These are phyloP conservation scores for Coleophoma crateriformis DNA, from an alignment of 2,329 filamentous ascomycete species.

Conservation along the genomic window DNA sequence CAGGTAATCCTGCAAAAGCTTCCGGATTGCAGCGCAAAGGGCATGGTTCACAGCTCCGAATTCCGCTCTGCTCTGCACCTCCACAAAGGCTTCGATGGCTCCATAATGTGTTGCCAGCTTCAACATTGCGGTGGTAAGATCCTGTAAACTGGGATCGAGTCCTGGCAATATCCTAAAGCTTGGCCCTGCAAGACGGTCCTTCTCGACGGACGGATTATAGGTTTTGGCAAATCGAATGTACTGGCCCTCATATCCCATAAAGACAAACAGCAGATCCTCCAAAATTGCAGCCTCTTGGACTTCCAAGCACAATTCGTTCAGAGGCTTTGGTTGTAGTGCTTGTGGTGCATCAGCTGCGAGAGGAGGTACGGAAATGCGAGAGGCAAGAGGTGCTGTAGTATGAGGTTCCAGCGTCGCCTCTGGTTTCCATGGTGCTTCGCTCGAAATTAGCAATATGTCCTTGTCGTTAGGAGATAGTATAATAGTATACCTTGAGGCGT, in stretches of 20 bases:
- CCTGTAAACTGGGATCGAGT: conserved; percentile 84
- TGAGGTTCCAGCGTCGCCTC: conserved; percentile 67
- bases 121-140: conserved; percentile 82
- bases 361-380: conserved; percentile 57
- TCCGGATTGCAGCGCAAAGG: conserved; percentile 89
- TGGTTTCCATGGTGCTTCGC: conserved; percentile 64
- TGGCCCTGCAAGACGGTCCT: conserved; percentile 80
- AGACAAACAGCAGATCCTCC: conserved; percentile 87
- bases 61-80: conserved; percentile 88
- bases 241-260: conserved; percentile 98
- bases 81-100: conserved; percentile 86
- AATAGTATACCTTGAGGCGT: conserved; percentile 38
- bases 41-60: conserved; percentile 95
- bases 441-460: not conserved
- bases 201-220: conserved; percentile 81
- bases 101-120: conserved; percentile 92
- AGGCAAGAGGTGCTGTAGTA: conserved; percentile 46
- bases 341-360: conserved; percentile 69
- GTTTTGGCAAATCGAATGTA: conserved; percentile 82
- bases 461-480: no score
- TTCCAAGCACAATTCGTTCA: conserved; percentile 69
- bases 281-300: conserved; percentile 82
- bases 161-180: conserved; percentile 74
- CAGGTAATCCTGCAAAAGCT: conserved; percentile 87
- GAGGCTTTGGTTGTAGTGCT: conserved; percentile 58